These are phyloP conservation scores for Yarrowia galli DNA, from an alignment of 1,139 yeast genomes.

Conservation along the genomic window DNA sequence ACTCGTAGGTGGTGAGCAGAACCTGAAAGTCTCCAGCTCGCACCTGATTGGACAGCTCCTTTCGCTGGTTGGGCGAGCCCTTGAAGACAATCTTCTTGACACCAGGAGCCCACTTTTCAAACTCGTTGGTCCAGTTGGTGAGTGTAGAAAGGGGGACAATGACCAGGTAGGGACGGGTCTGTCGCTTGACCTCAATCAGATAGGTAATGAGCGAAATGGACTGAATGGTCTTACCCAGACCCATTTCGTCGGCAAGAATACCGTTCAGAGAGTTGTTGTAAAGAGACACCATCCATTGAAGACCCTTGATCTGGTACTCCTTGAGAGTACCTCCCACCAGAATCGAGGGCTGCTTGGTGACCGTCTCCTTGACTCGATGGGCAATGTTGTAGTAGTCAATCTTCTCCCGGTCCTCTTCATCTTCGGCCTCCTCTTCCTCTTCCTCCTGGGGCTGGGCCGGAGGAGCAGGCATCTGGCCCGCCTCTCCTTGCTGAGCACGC, in stretches of 20 bases:
- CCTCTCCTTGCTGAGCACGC: slow-evolving; percentile 73
- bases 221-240: slow-evolving; percentile 88
- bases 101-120: slow-evolving; percentile 90
- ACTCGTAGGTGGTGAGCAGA: slow-evolving; percentile 74
- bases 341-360: slow-evolving; percentile 80
- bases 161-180: slow-evolving; percentile 68
- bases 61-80: slow-evolving; percentile 82
- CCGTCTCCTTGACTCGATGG: slow-evolving; percentile 82
- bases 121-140: slow-evolving; percentile 95
- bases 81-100: slow-evolving; percentile 55
- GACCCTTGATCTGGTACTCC: slow-evolving; percentile 91
- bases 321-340: slow-evolving; percentile 92
- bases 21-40: slow-evolving; percentile 86
- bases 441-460: slow-evolving; percentile 53
- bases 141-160: slow-evolving; percentile 94
- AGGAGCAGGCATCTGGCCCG: slow-evolving; percentile 42
- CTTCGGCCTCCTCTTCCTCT: slow-evolving; percentile 59
- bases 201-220: slow-evolving; percentile 79
- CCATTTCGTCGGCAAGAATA: slow-evolving; percentile 95
- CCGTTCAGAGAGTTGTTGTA: slow-evolving; percentile 94
- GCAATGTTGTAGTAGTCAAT: slow-evolving; percentile 95
- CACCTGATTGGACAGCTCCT: slow-evolving; percentile 73
- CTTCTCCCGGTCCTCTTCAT: slow-evolving; percentile 64
- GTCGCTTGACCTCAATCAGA: slow-evolving; percentile 71
- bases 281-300: slow-evolving; percentile 98